These are phyloP conservation scores for Diutina ranongensis DNA, from an alignment of 1,139 yeast species.

Conservation along the genomic window DNA sequence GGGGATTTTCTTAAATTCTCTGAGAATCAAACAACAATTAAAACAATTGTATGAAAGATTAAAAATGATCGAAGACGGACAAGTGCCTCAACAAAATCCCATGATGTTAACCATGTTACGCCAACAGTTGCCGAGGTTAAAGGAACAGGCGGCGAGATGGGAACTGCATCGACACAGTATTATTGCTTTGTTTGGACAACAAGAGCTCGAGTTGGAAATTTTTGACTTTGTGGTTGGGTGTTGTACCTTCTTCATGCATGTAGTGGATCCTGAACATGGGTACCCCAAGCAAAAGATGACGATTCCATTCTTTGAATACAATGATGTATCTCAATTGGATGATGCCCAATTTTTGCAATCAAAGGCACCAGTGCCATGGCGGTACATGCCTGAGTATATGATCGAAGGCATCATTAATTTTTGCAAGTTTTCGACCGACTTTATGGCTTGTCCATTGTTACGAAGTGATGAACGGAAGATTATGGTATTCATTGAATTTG, in stretches of 20 bases:
- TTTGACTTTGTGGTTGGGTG: slow-evolving; percentile 73
- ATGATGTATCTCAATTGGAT: slow-evolving; percentile 39
- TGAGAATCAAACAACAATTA: slow-evolving; percentile 36
- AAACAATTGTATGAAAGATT: background rate
- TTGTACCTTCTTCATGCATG: slow-evolving; percentile 55
- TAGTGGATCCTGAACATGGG: slow-evolving; percentile 58
- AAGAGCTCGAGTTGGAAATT: slow-evolving; percentile 47
- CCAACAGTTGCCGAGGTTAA: background rate
- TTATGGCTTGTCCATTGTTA: slow-evolving; percentile 47
- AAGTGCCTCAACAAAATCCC: background rate
- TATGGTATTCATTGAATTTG: slow-evolving; percentile 55
- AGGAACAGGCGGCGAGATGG: slow-evolving; percentile 38
- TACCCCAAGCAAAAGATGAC: slow-evolving; percentile 46
- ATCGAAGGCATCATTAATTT: slow-evolving; percentile 77
- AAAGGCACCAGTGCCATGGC: slow-evolving; percentile 67
- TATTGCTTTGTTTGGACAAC: slow-evolving; percentile 47
- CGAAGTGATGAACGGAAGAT: slow-evolving; percentile 36
- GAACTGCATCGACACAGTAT: slow-evolving; percentile 40
- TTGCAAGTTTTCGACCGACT: slow-evolving; percentile 53
- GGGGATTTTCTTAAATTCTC: slow-evolving; percentile 53
- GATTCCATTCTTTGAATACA: slow-evolving; percentile 57
- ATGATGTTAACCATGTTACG: slow-evolving; percentile 3
- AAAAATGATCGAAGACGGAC: background rate
- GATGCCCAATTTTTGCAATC: slow-evolving; percentile 56
- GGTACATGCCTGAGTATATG: slow-evolving; percentile 75